Percentiles rank a stretch among this genome's conserved stretches.
Evolutionary conservation across 2,329 filamentous ascomycete genomes (phyloP).

Genomic region (Trichoderma koningii): DNA sequence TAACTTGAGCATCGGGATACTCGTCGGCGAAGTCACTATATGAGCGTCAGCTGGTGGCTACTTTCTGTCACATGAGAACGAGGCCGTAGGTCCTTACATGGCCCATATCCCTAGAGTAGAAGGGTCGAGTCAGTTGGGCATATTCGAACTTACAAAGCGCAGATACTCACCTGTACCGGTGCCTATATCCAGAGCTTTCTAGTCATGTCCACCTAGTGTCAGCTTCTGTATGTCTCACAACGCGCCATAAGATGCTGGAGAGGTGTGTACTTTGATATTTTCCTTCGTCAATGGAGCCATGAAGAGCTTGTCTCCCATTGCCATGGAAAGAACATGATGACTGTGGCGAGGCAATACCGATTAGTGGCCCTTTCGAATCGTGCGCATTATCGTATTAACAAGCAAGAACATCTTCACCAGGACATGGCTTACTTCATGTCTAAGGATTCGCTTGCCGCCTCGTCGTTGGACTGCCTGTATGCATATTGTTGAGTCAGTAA

Average conservation of each 20-base stretch:
- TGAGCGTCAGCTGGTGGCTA: slow-evolving; percentile 42
- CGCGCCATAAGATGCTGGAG: neutral
- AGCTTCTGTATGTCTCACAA: neutral
- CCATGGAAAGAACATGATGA: slow-evolving; percentile 35
- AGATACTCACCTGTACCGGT: slow-evolving; percentile 31
- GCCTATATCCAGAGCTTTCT: slow-evolving; percentile 38
- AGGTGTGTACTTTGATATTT: slow-evolving; percentile 15
- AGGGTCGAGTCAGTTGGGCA: neutral
- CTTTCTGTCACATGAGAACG: too few relatives aligned
- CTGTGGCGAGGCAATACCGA: neutral
- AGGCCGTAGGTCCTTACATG: slow-evolving; percentile 24
- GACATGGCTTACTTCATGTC: slow-evolving; percentile 26
- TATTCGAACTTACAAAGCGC: neutral
- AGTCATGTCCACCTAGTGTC: slow-evolving; percentile 1
- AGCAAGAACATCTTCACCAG: neutral
- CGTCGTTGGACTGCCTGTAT: slow-evolving; percentile 31
- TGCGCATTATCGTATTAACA: neutral
- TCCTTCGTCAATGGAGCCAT: slow-evolving; percentile 30
- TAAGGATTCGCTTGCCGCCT: slow-evolving; percentile 32
- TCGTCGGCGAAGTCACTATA: slow-evolving; percentile 55
- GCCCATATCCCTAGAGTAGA: slow-evolving; percentile 26
- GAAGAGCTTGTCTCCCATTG: slow-evolving; percentile 34
- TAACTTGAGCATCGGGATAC: slow-evolving; percentile 47
- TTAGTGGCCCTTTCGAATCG: neutral
- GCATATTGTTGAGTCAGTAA: neutral